phyloP scores from a whole-genome alignment of 1,139 yeast species.

The Schwanniomyces etchellsii region DNA sequence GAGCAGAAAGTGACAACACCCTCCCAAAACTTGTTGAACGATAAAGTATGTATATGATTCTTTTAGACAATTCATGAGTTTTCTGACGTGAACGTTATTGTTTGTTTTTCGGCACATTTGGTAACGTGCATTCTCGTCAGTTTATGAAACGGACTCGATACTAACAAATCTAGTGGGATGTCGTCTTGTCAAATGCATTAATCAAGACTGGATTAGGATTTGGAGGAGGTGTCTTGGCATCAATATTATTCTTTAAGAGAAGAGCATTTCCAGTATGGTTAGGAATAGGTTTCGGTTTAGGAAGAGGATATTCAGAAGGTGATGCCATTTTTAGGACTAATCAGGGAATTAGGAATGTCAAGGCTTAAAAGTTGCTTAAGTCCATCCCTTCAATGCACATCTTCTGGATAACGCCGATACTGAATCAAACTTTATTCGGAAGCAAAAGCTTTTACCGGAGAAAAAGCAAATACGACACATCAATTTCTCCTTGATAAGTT shows the following conservation, averaged over 20 bases:
- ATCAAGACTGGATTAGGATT: conserved; percentile 97
- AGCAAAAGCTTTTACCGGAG: too few species aligned
- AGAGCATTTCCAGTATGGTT: conserved; percentile 97
- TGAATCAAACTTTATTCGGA: too few species aligned
- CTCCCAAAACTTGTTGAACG: conserved; percentile 69
- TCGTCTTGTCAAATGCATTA: conserved; percentile 86
- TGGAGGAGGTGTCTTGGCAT: conserved; percentile 92
- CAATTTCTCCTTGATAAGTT: too few species aligned
- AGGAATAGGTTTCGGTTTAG: conserved; percentile 93
- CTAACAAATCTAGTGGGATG: conserved; percentile 71
- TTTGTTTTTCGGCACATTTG: too few species aligned
- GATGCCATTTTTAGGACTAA: conserved; percentile 87
- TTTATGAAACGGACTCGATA: too few species aligned
- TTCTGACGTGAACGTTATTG: too few species aligned
- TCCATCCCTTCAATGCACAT: not conserved
- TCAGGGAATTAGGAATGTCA: conserved; percentile 69
- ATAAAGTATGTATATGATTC: conserved; percentile 50
- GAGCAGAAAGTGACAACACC: conserved; percentile 40
- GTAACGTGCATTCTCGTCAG: too few species aligned
- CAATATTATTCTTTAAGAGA: conserved; percentile 87
- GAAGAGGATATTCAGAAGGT: conserved; percentile 97
- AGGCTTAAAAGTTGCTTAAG: conserved; percentile 35
- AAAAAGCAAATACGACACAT: too few species aligned
- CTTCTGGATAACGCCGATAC: too few species aligned
- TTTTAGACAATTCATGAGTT: too few species aligned